Evolutionary conservation across 768 basidiomycete genomes (phyloP).

Genomic region (Pleurotus salmoneostramineus): DNA sequence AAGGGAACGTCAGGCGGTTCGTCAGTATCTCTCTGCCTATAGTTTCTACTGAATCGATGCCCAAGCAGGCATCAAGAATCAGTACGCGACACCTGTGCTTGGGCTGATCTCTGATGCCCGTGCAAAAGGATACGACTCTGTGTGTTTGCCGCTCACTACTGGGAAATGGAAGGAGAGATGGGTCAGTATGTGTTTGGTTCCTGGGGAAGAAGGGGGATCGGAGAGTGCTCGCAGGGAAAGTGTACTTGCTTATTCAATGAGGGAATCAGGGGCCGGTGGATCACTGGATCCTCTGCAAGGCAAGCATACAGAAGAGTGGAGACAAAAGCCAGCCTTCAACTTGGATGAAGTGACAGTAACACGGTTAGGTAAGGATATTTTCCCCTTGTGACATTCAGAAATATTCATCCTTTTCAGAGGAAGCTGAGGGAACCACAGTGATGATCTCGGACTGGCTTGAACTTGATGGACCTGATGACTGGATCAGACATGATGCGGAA

Average conservation of each 20-base stretch:
- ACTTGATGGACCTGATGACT: slow-evolving; percentile 87
- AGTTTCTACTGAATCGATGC: slow-evolving; percentile 9
- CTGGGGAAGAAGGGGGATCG: slow-evolving; percentile 22
- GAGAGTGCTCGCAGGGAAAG: neutral
- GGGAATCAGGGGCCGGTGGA: slow-evolving; percentile 26
- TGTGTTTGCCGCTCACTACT: slow-evolving; percentile 89
- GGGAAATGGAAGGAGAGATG: slow-evolving; percentile 84
- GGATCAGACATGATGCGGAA: slow-evolving; percentile 94
- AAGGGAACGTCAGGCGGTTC: neutral
- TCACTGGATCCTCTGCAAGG: slow-evolving; percentile 37
- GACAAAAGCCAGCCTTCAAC: slow-evolving; percentile 73
- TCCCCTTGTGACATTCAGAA: neutral
- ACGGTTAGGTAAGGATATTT: slow-evolving; percentile 60
- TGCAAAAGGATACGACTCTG: slow-evolving; percentile 65
- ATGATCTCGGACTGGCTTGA: slow-evolving; percentile 95
- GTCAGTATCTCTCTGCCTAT: slow-evolving; percentile 13
- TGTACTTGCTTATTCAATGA: slow-evolving; percentile 13
- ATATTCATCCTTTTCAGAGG: slow-evolving; percentile 41
- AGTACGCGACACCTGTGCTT: slow-evolving; percentile 45
- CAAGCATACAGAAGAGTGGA: slow-evolving; percentile 80
- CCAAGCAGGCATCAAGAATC: neutral
- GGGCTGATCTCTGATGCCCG: slow-evolving; percentile 47
- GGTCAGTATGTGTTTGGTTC: slow-evolving; percentile 82
- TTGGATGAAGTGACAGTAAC: slow-evolving; percentile 88
- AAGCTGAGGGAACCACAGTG: slow-evolving; percentile 66